phyloP scores from a whole-genome alignment of 371 early-diverging fungal species.

The Apophysomyces ossiformis region DNA sequence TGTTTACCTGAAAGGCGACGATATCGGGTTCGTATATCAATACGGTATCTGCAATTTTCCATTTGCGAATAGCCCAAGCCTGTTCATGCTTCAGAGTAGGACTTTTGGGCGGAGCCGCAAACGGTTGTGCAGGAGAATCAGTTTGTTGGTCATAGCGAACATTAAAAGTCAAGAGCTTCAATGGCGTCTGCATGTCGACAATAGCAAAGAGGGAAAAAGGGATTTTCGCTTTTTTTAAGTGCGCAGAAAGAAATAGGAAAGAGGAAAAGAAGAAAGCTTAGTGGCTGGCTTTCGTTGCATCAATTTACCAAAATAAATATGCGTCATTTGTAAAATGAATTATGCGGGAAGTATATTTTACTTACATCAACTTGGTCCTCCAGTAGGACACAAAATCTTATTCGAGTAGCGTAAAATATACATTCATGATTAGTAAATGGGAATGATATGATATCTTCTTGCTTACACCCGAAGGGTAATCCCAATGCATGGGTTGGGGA shows the following conservation, averaged over 20 bases:
- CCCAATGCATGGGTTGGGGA: no score
- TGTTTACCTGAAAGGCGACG: slow-evolving; percentile 47
- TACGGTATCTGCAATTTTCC: slow-evolving; percentile 53
- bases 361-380: no score
- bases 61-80: slow-evolving; percentile 54
- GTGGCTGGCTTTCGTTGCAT: slow-evolving; percentile 14
- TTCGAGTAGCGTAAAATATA: no score
- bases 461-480: no score
- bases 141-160: slow-evolving; percentile 42
- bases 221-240: neutral
- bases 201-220: slow-evolving; percentile 7
- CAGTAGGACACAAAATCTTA: no score
- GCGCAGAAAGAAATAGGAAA: slow-evolving; percentile 18
- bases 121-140: slow-evolving; percentile 20
- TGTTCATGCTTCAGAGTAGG: slow-evolving; percentile 35
- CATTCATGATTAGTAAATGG: no score
- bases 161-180: slow-evolving; percentile 52
- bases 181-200: neutral
- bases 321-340: no score
- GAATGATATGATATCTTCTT: no score
- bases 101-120: slow-evolving; percentile 34
- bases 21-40: slow-evolving; percentile 50
- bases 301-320: no score
- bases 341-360: no score
- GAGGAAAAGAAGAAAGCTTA: slow-evolving; percentile 15